Evolutionary conservation across 2,329 filamentous ascomycete genomes (phyloP), one percentile per base, ranked within the genome.

Genomic region (Fonsecaea pugnacius): DNA sequence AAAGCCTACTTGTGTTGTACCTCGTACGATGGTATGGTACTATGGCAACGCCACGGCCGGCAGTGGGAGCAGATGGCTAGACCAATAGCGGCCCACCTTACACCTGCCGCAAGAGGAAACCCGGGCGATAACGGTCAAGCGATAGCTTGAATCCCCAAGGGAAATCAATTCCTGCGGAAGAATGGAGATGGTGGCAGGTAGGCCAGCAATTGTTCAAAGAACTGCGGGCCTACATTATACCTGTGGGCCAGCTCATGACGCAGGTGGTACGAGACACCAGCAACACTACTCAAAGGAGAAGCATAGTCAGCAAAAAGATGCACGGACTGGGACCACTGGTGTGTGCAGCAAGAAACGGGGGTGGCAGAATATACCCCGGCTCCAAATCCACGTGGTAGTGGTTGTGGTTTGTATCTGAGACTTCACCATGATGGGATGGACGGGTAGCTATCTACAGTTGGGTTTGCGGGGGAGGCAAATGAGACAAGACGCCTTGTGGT

Each of bases 51-150:
- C 27, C 6, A 30, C 27, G 4, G 6, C 27, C 27, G 6, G 27
- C 27, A 30, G 27, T 30, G 40, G 40, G 10, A 46, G n/a, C n/a
- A 24, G 6, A 18, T 18, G 10, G 18, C 8, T 9, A 38, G 18
- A 30, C 57, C 57, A 59, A 59, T 59, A 16, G 46, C 18, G 24
- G 43, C 12, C 33, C 46, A 38, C n/a, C 32, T 1, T 32, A 59
- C 57, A 59, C 43, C 57, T 59, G 57, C 57, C 50, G 43, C 32
- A 59, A 40, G 14, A 52, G 57, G 57, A 59, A 59, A 50, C 35
- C 32, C 57, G 57, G 18, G 14, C 12, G n/a, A 36, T 52, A 40
- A 52, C 57, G 32, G 46, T 16, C 35, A 52, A 16, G 30, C n/a
- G 57, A 52, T 18, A 59, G 43, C 33, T 40, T 59, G 57, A 52